phyloP scores from a whole-genome alignment of 345 rosid genomes.

The Zanthoxylum bungeanum region DNA sequence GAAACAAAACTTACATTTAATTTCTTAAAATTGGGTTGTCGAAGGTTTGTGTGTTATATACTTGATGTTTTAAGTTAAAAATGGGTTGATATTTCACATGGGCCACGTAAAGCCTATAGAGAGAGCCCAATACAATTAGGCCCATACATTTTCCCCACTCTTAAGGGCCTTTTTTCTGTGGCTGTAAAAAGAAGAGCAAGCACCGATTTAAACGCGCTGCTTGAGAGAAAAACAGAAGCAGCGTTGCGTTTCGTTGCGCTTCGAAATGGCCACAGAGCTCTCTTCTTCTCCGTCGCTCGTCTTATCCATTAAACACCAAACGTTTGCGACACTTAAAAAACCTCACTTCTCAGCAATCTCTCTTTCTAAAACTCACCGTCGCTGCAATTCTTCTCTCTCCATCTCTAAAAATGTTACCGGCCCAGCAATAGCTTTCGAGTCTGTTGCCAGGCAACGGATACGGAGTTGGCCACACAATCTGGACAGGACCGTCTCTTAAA shows the following conservation, averaged over 20 bases:
- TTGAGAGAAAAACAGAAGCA: neutral
- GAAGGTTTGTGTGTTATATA: too few species aligned
- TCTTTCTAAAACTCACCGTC: constrained; percentile 1
- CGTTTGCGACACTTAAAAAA: constrained; percentile 14
- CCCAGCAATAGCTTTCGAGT: constrained; percentile 18
- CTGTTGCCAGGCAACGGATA: constrained; percentile 28
- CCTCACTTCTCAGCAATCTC: constrained; percentile 22
- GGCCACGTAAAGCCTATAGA: too few species aligned
- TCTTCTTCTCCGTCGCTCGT: constrained; percentile 24
- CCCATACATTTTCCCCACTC: too few species aligned
- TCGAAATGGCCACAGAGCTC: constrained; percentile 32
- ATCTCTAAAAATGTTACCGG: neutral
- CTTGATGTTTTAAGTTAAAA: too few species aligned
- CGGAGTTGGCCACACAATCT: constrained; percentile 31
- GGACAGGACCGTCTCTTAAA: constrained; percentile 83
- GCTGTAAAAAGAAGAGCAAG: too few species aligned
- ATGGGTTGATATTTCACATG: too few species aligned
- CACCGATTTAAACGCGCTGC: neutral
- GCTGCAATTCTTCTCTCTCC: neutral
- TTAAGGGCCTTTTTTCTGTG: too few species aligned
- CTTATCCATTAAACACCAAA: constrained; percentile 33
- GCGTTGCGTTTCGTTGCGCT: neutral
- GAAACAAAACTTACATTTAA: too few species aligned
- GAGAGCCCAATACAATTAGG: too few species aligned
- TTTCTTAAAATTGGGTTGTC: too few species aligned